These are phyloP conservation scores for Tetradesmus obliquus DNA, from an alignment of 139 green algal genomes.

Conservation along the genomic window DNA sequence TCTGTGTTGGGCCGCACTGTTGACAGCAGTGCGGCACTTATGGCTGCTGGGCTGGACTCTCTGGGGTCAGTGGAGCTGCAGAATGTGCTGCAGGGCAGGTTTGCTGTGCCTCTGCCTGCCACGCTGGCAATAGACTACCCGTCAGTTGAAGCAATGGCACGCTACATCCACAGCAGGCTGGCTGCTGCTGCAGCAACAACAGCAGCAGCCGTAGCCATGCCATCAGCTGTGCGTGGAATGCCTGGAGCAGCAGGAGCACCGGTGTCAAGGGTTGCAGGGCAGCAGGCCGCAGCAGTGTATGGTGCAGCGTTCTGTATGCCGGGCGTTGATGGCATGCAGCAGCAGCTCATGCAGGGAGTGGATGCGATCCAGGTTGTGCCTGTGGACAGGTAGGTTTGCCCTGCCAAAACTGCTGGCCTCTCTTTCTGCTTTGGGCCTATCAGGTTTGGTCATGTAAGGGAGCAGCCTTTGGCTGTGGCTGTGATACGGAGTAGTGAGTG, in stretches of 20 bases:
- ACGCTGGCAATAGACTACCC: constrained; percentile 85
- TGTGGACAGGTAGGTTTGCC: constrained; percentile 1
- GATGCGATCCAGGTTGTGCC: constrained; percentile 32
- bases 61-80: constrained; percentile 89
- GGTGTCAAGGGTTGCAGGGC: neutral
- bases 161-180: constrained; percentile 11
- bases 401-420: neutral
- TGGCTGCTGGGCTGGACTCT: constrained; percentile 81
- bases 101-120: constrained; percentile 54
- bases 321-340: neutral
- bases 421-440: neutral
- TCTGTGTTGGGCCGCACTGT: constrained; percentile 32
- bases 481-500: no score
- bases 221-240: neutral
- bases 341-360: neutral
- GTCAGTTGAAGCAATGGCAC: constrained; percentile 59
- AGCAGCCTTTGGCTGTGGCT: neutral
- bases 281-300: neutral
- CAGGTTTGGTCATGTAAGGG: neutral
- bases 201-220: neutral
- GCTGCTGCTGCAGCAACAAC: constrained; percentile 22
- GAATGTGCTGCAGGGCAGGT: constrained; percentile 72
- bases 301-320: constrained; percentile 9
- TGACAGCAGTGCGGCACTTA: constrained; percentile 58
- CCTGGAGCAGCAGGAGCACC: neutral